Base-by-base conservation (phyloP, 148 eudicot species). In the Polygonum maritimum region DNA sequence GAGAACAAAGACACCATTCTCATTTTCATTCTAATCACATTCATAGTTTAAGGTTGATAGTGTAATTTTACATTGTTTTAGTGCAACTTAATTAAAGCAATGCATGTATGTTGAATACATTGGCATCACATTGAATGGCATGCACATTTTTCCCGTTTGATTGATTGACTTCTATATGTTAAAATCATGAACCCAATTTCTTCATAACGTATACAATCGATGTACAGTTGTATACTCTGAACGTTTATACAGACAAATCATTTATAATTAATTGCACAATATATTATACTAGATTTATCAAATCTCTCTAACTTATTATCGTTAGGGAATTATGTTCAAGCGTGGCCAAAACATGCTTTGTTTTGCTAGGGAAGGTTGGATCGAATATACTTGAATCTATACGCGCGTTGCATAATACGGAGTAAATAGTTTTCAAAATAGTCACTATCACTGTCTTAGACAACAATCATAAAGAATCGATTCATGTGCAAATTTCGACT, bases 131-230 rank as follows among this genome's bases (percentile, higher is more conserved):
- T 26, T 9, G 4, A 14, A 62, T 62, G 31, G 33, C 31, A 3
- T 31, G 15, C 38, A 62, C 8, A 11, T 14, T 26, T 26, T 26
- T 26, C 31, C 31, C 31, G 69, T 4, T 63, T 63, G n/a, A 35
- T 63, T 63, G 70, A 63, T 63, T 63, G 40, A 13, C 39, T 63
- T 63, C 44, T 38, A 67, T 67, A 35, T 67, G 44, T 67, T 14
- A 45, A 67, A 10, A 35, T 31, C 18, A 35, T 31, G 39, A 33
- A 63, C 70, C 33, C 0, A 7, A 33, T 63, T 9, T 63, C 8
- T 63, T 2, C 70, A 44, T 44, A 10, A 10, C 9, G 10, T 6
- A 12, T 35, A 63, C 3, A 63, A 63, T 63, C 41, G 7, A 4
- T 63, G 39, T 31, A 63, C 8, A 44, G 1, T 26, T 26, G 31